These are phyloP conservation scores for Aegilops bicornis DNA, from an alignment of 176 grass and related monocot genomes.

Conservation along the genomic window DNA sequence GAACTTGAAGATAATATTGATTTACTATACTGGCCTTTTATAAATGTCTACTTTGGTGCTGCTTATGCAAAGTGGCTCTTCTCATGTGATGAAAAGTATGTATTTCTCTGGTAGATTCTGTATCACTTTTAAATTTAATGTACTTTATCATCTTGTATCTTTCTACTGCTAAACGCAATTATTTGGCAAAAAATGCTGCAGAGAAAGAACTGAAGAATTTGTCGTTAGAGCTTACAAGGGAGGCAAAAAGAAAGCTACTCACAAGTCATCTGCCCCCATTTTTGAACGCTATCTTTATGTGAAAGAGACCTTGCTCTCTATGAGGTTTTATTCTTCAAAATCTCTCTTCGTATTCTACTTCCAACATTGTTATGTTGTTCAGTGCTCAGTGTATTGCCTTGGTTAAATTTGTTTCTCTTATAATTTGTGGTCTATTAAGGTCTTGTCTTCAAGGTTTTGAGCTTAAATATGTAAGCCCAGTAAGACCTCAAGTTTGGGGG, in stretches of 20 bases:
- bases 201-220: slow-evolving; percentile 98
- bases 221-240: slow-evolving; percentile 91
- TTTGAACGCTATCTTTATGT: slow-evolving; percentile 84
- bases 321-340: slow-evolving; percentile 46
- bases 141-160: slow-evolving; percentile 16
- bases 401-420: slow-evolving; percentile 19
- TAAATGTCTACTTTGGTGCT: slow-evolving; percentile 96
- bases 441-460: background rate
- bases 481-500: background rate
- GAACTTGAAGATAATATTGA: slow-evolving; percentile 53
- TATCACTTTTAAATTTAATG: slow-evolving; percentile 3
- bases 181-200: slow-evolving; percentile 44
- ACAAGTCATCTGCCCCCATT: slow-evolving; percentile 74
- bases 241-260: slow-evolving; percentile 81
- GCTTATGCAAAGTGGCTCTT: slow-evolving; percentile 93
- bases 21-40: slow-evolving; percentile 82
- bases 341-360: background rate
- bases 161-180: slow-evolving; percentile 28
- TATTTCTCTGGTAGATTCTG: background rate
- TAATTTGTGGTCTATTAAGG: background rate
- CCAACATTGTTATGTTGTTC: slow-evolving; percentile 14
- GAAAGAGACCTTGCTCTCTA: slow-evolving; percentile 62
- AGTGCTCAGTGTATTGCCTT: background rate
- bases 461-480: slow-evolving; percentile 14
- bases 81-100: slow-evolving; percentile 92